Evolutionary conservation across 2,329 filamentous ascomycete genomes (phyloP), one percentile per base, ranked within the genome.

Genomic region (Dactylellina leptospora): DNA sequence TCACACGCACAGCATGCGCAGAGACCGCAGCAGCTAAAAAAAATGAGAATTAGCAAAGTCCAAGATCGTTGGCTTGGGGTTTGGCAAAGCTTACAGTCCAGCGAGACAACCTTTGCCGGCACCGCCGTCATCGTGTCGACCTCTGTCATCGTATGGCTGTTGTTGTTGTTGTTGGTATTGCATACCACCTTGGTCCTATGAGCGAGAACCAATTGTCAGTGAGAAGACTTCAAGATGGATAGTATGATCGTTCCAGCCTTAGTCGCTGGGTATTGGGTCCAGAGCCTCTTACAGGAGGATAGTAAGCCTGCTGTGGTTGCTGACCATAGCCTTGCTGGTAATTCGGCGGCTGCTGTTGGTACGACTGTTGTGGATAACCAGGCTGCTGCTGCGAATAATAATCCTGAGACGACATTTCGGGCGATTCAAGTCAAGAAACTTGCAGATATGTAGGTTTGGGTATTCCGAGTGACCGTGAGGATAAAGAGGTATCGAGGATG

Each of bases 261-360:
- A 3, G n/a, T n/a, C 2, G 48, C 20, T 18, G 10, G 27, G 23
- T 38, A 28, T 10, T n/a, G 8, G 42, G 36, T 27, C 13, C 13
- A 3, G 22, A 28, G n/a, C 22, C 10, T 40, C 68, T 27, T 72
- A 72, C 68, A 8, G 51, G 44, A 71, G 66, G 68, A 55, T 72
- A 72, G n/a, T 72, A 72, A 10, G 53, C 68, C 51, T 59, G 64
- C 9, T 66, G 62, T 18, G 68, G 60, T 54, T 22, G 66, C 28
- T 63, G 68, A 27, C 68, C 68, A 42, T 71, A 71, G n/a, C 64
- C 64, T 33, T 70, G 64, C 16, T 70, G 56, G 56, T 71, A 71
- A 13, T 64, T 45, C 23, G 68, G 68, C 13, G 68, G 66, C 53
- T 63, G 58, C 23, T 70, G 27, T 10, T 63, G 60, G 25, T 54